Base-by-base conservation (phyloP, 129 eudicot genomes). In the Erigeron canadensis region DNA sequence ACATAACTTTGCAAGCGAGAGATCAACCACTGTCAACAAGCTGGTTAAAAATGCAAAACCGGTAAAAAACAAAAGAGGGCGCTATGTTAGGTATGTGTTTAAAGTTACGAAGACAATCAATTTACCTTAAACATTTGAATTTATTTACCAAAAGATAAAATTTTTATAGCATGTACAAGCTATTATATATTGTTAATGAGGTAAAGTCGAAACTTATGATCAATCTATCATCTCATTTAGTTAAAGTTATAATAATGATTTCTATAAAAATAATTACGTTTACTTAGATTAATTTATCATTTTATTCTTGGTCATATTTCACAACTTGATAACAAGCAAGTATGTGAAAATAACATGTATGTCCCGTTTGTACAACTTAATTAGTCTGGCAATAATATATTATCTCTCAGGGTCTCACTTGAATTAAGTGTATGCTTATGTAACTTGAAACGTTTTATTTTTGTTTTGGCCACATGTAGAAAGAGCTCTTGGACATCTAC, bases 61-160 rank as follows among this genome's bases (percentile, higher is more conserved):
- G 8, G 8, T 41, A 0, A 86, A 83, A 41, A 78, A 71, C 45
- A 75, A 82, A 44, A 84, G 89, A 61, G 89, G 88, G 15, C 76
- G 83, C 74, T 81, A 81, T 58, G 76, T 48, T 34, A 84, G 75
- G 85, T 85, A 82, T 77, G 85, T 87, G 34, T 28, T 28, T 28
- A 28, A 28, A 28, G 34, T 28, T 28, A 28, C 0, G 34, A 3
- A 28, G 34, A 28, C 3, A 3, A 28, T 28, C 1, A 28, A 28
- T 3, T 28, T 28, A 28, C 34, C 34, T 1, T 28, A 28, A n/a
- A n/a, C 1, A 28, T 28, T 28, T 28, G 1, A 0, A 28, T 28
- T 28, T 28, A 28, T 28, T 3, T 28, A 28, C 34, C 34, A 28
- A 1, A 28, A 28, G 34, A 28, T 28, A 28, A 1, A 28, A 28